phyloP scores from a whole-genome alignment of 345 rosid species.

The Angophora floribunda region DNA sequence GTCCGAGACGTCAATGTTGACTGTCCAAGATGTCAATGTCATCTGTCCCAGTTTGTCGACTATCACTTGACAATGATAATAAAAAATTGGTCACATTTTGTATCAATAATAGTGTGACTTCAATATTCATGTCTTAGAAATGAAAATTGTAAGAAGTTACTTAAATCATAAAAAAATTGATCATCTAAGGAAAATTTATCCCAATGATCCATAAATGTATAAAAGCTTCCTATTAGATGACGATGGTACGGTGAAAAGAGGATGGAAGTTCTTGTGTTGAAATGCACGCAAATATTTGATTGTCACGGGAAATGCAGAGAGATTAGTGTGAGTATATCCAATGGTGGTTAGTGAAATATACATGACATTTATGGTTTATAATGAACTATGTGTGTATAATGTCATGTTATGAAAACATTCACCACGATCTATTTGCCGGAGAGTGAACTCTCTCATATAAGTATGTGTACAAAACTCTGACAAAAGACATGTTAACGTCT shows the following conservation, averaged over 20 bases:
- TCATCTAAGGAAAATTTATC: neutral
- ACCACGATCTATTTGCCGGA: neutral
- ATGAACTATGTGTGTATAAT: neutral
- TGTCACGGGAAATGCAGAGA: rapidly evolving
- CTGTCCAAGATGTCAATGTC: rapidly evolving
- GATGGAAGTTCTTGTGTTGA: neutral
- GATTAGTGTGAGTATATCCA: neutral
- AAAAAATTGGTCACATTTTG: neutral
- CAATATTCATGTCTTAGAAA: neutral
- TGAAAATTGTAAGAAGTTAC: neutral
- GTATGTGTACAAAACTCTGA: neutral
- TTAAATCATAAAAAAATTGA: too few species aligned
- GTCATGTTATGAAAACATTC: neutral
- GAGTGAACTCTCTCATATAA: neutral
- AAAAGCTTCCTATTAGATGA: neutral
- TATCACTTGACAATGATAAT: neutral
- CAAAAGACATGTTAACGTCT: rapidly evolving
- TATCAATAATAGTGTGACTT: neutral
- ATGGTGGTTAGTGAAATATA: neutral
- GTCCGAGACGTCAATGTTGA: rapidly evolving
- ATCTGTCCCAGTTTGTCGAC: rapidly evolving
- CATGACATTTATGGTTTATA: neutral
- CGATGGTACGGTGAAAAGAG: neutral
- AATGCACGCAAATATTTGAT: neutral
- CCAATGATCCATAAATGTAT: neutral